phyloP scores from a whole-genome alignment of 164 flowering plant species.

The Nymphaea thermarum region DNA sequence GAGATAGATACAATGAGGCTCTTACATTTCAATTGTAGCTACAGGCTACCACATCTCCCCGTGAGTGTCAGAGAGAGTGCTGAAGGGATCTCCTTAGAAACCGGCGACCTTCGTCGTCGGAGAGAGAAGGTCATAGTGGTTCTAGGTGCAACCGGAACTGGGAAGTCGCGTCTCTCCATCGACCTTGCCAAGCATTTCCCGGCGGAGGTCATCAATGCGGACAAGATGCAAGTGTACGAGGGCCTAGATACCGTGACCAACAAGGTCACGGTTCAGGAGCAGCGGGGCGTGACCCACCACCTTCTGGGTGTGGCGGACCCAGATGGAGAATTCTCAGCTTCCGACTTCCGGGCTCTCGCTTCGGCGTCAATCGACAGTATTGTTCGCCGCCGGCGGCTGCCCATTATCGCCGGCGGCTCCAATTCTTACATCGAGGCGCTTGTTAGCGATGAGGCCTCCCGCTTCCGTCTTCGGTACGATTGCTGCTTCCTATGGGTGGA shows the following conservation, averaged over 20 bases:
- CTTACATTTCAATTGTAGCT: background rate
- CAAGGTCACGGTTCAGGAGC: slow-evolving; percentile 63
- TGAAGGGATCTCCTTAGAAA: background rate
- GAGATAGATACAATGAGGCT: background rate
- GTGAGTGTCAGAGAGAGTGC: background rate
- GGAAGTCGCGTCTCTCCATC: slow-evolving; percentile 66
- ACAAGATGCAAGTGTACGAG: slow-evolving; percentile 72
- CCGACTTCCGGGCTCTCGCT: slow-evolving; percentile 37
- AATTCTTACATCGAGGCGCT: slow-evolving; percentile 61
- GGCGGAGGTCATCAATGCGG: slow-evolving; percentile 70
- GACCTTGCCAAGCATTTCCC: slow-evolving; percentile 55
- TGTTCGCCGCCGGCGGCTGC: slow-evolving; percentile 24
- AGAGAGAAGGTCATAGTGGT: slow-evolving; percentile 70
- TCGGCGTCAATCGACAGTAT: slow-evolving; percentile 31
- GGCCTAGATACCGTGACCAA: slow-evolving; percentile 78
- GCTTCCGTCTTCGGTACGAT: slow-evolving; percentile 35
- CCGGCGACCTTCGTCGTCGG: slow-evolving; percentile 5
- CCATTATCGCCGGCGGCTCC: slow-evolving; percentile 86
- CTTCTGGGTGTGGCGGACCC: slow-evolving; percentile 44
- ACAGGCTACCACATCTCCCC: background rate
- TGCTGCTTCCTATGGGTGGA: slow-evolving; percentile 81
- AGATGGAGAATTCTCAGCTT: slow-evolving; percentile 31
- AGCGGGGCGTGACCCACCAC: slow-evolving; percentile 57
- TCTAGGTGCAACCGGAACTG: slow-evolving; percentile 85
- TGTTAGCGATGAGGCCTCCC: slow-evolving; percentile 23